Percentiles rank a stretch among this genome's conserved stretches.
Evolutionary conservation across 75 land plant genomes (phyloP).

Genomic region (Pinus albicaulis): DNA sequence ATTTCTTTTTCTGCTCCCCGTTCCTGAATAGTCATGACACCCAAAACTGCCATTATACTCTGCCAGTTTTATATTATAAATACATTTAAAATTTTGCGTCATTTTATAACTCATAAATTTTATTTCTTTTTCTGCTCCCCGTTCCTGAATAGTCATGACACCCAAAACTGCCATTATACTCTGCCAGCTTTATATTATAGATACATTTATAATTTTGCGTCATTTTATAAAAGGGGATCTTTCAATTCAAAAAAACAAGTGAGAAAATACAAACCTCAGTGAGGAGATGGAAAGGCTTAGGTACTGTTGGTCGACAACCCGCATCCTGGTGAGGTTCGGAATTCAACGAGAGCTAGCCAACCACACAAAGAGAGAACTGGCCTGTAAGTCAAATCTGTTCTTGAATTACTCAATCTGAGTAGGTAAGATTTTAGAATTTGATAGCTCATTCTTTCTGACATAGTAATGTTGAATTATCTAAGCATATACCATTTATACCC

Average conservation of each 20-base stretch:
- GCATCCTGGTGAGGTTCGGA: constrained; percentile 44
- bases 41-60: background rate
- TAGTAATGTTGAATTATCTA: too few relatives aligned
- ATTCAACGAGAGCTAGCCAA: constrained; percentile 69
- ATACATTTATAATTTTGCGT: background rate
- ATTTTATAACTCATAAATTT: too few relatives aligned
- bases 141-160: constrained; percentile 49
- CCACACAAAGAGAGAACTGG: constrained; percentile 8
- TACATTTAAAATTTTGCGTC: background rate
- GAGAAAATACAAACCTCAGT: constrained; percentile 63
- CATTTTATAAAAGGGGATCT: background rate
- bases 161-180: background rate
- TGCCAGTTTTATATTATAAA: background rate
- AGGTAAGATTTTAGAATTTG: background rate
- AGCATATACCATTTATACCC: background rate
- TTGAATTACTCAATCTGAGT: background rate
- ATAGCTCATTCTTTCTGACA: background rate
- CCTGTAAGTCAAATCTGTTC: constrained; percentile 1
- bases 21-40: constrained; percentile 46
- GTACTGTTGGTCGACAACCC: constrained; percentile 43
- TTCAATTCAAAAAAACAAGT: background rate
- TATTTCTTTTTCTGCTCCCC: constrained; percentile 81
- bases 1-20: constrained; percentile 82
- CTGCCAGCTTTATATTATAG: background rate
- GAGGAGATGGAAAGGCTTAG: constrained; percentile 84